phyloP scores from a whole-genome alignment of 768 basidiomycete genomes.

The Pisolithus microcarpus region DNA sequence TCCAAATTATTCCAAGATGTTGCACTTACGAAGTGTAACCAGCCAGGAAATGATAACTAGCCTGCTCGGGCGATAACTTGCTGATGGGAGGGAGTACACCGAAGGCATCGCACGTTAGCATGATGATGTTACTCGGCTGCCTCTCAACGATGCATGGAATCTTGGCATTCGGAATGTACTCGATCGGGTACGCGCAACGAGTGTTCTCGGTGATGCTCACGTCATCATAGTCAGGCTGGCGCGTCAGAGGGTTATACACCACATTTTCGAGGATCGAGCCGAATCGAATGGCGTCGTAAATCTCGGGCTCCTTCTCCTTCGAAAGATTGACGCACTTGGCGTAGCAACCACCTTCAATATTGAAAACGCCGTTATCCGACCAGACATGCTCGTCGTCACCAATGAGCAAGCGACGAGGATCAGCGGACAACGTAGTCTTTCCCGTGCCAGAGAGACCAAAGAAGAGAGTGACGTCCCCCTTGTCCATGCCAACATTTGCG shows the following conservation, averaged over 20 bases:
- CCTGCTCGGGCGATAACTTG: conserved; percentile 88
- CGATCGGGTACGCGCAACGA: conserved; percentile 98
- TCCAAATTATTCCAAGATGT: neutral
- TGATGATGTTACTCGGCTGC: conserved; percentile 92
- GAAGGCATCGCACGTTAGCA: conserved; percentile 97
- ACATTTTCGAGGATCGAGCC: conserved; percentile 99
- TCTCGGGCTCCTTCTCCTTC: conserved; percentile 96
- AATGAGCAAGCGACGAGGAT: conserved; percentile 88
- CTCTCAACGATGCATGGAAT: conserved; percentile 83
- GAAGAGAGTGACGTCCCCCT: conserved; percentile 94
- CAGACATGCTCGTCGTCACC: conserved; percentile 99
- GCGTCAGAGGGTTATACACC: conserved; percentile 81
- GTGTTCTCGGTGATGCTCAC: conserved; percentile 98
- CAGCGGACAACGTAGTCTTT: conserved; percentile 97
- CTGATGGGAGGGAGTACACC: conserved; percentile 96
- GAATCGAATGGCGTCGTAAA: conserved; percentile 89
- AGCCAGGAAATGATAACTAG: conserved; percentile 95
- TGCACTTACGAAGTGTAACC: conserved; percentile 81
- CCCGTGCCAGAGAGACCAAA: conserved; percentile 98
- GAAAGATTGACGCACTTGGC: conserved; percentile 98
- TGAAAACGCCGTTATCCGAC: conserved; percentile 98
- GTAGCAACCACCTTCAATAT: conserved; percentile 99
- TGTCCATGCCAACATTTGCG: conserved; percentile 87
- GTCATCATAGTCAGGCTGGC: conserved; percentile 92
- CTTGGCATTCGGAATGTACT: conserved; percentile 91